phyloP scores from a whole-genome alignment of 2,329 filamentous ascomycete genomes.

The Coleophoma crateriformis region DNA sequence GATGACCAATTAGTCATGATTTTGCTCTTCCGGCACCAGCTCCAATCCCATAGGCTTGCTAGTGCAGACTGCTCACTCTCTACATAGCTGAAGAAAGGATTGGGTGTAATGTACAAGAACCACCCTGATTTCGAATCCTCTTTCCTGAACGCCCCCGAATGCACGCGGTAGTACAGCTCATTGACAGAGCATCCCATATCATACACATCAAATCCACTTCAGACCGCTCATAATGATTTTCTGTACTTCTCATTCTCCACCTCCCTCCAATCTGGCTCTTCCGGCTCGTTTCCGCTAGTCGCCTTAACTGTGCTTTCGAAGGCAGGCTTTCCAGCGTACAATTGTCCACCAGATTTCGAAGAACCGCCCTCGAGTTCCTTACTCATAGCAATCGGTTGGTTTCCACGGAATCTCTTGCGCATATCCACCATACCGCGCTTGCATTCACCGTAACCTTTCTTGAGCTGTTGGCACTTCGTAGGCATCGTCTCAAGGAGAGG shows the following conservation, averaged over 20 bases:
- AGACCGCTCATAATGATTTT: conserved; percentile 12
- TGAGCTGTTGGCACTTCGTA: conserved; percentile 83
- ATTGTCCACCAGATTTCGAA: conserved; percentile 41
- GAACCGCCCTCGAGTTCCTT: conserved; percentile 54
- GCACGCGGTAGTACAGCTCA: too few species aligned
- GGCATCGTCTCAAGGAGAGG: conserved; percentile 80
- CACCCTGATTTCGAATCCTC: too few species aligned
- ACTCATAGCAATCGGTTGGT: conserved; percentile 69
- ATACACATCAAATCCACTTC: not conserved
- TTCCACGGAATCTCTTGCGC: conserved; percentile 96
- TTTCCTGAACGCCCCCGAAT: too few species aligned
- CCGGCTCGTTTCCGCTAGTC: conserved; percentile 62
- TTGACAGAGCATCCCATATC: not conserved
- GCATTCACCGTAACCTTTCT: conserved; percentile 90
- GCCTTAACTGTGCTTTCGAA: conserved; percentile 59
- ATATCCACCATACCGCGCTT: conserved; percentile 96
- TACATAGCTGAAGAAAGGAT: too few species aligned
- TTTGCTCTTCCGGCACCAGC: too few species aligned
- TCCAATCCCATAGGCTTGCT: too few species aligned
- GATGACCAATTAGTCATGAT: too few species aligned
- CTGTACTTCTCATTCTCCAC: conserved; percentile 58
- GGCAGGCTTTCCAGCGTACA: conserved; percentile 74
- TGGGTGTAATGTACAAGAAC: too few species aligned
- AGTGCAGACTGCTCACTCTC: too few species aligned
- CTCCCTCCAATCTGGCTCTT: conserved; percentile 57